Evolutionary conservation across 148 eudicot genomes (phyloP).

Genomic region (Rhododendron williamsianum): DNA sequence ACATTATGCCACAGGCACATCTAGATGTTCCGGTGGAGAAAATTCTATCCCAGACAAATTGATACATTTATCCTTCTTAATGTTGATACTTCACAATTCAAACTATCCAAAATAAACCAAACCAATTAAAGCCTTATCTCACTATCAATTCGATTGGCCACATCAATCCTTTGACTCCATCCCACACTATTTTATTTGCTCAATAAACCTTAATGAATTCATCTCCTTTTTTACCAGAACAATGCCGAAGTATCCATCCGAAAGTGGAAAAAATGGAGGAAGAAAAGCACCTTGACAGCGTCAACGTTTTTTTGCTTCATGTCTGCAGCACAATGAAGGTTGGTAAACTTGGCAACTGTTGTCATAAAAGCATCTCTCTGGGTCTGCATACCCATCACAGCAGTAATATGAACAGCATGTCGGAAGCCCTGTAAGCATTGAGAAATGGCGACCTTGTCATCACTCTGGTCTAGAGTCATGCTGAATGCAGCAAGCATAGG

Average conservation of each 20-base stretch:
- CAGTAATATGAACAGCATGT: conserved; percentile 90
- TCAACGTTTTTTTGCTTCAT: conserved; percentile 97
- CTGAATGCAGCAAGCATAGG: conserved; percentile 99
- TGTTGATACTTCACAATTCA: not conserved
- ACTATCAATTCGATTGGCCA: not conserved
- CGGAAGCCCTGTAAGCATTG: conserved; percentile 91
- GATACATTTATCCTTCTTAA: not conserved
- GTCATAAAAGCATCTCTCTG: conserved; percentile 99
- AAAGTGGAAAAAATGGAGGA: not conserved
- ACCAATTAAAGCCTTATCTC: not conserved
- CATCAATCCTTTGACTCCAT: not conserved
- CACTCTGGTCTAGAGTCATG: conserved; percentile 95
- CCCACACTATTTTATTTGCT: not conserved
- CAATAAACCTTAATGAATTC: not conserved
- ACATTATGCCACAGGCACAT: not conserved
- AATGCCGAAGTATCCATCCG: not conserved
- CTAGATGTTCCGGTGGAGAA: not conserved
- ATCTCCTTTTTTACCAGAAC: not conserved
- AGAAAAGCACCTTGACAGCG: conserved; percentile 74
- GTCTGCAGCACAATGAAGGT: conserved; percentile 92
- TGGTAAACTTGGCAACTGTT: conserved; percentile 88
- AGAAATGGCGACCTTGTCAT: conserved; percentile 78
- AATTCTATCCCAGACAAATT: not conserved
- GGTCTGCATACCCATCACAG: conserved; percentile 95
- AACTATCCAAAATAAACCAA: not conserved